Base-by-base conservation (phyloP, 169 alveolate species). In the Eimeria sp. region DNA sequence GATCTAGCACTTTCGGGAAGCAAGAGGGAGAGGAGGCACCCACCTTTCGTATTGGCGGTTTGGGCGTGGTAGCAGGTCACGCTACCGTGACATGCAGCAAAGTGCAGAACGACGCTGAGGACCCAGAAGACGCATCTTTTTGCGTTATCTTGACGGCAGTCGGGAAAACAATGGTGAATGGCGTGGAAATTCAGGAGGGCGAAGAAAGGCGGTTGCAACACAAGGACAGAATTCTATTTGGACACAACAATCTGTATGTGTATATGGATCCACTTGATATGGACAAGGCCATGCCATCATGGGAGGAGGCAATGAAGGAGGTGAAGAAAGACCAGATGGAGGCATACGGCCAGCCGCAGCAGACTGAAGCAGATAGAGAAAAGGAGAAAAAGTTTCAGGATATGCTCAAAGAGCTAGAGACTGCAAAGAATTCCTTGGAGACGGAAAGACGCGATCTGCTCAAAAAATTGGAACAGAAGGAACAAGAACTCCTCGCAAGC, bases 1-100 rank as follows among this genome's bases (percentile, higher is more conserved):
- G 98, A 91, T 34, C 98, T 97, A 82, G 94, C 97, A 27, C 95
- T 93, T 86, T 99, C 97, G 43, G 99, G 98, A 45, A 97, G 98
- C 88, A 97, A 96, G 96, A 97, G 95, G 86, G 76, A 63, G 95
- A 94, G 51, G 86, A 89, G 25, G 54, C 76, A 34, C 97, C 97
- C 22, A 83, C 94, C 34, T 83, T 95, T 86, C 95, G 84, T 30
- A 84, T 92, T 51, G 97, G 96, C 16, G 95, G 95, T 27, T 57
- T 73, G 61, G 97, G 96, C 18, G 95, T 89, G 75, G 58, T 40
- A n/a, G 92, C 65, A 84, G 87, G 76, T 2, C 95, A 93, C 73
- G 95, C 97, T 57, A 89, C 93, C 14, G 82, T 95, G 40, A 58
- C 76, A 10, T 63, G 89, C 47, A 30, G 25, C 4, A 84, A 57